These are phyloP conservation scores for Fragaria vesca DNA, from an alignment of 306 rosid genomes.

Conservation along the genomic window DNA sequence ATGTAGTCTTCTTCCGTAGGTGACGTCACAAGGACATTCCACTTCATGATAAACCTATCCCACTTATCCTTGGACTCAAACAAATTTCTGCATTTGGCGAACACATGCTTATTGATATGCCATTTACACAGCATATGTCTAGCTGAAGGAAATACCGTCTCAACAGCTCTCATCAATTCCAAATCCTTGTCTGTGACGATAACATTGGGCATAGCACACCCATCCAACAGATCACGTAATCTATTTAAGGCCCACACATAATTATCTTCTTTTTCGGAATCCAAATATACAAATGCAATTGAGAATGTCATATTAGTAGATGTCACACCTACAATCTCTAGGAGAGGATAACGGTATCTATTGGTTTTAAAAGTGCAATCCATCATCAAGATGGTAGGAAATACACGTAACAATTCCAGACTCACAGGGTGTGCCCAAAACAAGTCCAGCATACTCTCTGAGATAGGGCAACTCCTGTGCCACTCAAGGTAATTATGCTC, in stretches of 20 bases:
- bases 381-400: constrained; percentile 7
- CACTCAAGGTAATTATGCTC: constrained; percentile 15
- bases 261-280: constrained; percentile 13
- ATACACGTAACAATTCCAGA: constrained; percentile 9
- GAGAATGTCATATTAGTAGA: constrained; percentile 20
- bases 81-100: constrained; percentile 10
- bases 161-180: constrained; percentile 14
- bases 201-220: constrained; percentile 11
- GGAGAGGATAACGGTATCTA: not conserved
- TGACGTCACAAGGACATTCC: constrained; percentile 12
- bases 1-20: constrained; percentile 2
- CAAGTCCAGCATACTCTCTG: constrained; percentile 14
- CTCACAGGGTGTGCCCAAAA: constrained; percentile 26
- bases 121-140: constrained; percentile 11
- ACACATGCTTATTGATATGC: constrained; percentile 19
- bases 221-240: constrained; percentile 1
- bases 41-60: constrained; percentile 17
- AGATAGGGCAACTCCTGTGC: constrained; percentile 8
- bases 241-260: constrained; percentile 15
- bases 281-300: constrained; percentile 12
- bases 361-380: constrained; percentile 17
- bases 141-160: constrained; percentile 14
- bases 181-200: constrained; percentile 18
- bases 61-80: constrained; percentile 21
- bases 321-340: constrained; percentile 14